A percentile compares a stretch with the other conserved stretches of the same genome.
Evolutionary conservation across 2,329 filamentous ascomycete genomes (phyloP).

Genomic region (Monosporascus cannonballus): DNA sequence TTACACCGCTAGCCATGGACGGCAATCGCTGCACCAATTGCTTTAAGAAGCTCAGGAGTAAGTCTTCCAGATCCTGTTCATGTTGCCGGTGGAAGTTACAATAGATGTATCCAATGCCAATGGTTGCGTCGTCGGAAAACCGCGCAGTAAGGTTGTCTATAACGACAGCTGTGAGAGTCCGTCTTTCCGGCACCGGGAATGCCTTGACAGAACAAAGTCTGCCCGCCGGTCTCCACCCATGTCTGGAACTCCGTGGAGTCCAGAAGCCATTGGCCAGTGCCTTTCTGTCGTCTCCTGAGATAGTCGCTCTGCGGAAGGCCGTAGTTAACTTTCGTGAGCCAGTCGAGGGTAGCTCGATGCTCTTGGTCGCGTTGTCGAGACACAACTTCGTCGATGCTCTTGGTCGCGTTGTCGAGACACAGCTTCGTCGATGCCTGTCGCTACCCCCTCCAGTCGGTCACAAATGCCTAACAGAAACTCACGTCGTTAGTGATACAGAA

Average conservation of each 20-base stretch:
- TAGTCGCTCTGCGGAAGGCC: constrained; percentile 33
- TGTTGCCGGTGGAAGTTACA: constrained; percentile 34
- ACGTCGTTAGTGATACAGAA: no score
- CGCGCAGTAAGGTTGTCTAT: constrained; percentile 30
- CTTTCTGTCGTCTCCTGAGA: constrained; percentile 28
- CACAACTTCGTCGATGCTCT: not conserved
- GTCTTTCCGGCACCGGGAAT: constrained; percentile 46
- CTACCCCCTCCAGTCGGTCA: no score
- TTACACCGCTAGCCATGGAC: constrained; percentile 18
- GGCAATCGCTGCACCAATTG: constrained; percentile 25
- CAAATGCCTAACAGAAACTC: no score
- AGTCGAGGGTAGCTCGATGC: constrained; percentile 23
- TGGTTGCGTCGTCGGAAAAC: constrained; percentile 7
- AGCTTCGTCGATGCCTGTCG: not conserved
- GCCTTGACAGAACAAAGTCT: constrained; percentile 39
- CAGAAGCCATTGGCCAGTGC: constrained; percentile 26
- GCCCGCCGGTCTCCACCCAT: constrained; percentile 5
- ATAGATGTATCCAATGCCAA: constrained; percentile 37
- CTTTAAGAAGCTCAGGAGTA: constrained; percentile 30
- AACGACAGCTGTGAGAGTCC: constrained; percentile 33
- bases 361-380: not conserved
- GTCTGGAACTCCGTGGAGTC: constrained; percentile 4
- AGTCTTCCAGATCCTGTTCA: constrained; percentile 28
- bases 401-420: not conserved
- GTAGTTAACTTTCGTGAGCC: constrained; percentile 33